Conservation (phyloP, 306 rosid genomes). For the Rosa lucieae region DNA sequence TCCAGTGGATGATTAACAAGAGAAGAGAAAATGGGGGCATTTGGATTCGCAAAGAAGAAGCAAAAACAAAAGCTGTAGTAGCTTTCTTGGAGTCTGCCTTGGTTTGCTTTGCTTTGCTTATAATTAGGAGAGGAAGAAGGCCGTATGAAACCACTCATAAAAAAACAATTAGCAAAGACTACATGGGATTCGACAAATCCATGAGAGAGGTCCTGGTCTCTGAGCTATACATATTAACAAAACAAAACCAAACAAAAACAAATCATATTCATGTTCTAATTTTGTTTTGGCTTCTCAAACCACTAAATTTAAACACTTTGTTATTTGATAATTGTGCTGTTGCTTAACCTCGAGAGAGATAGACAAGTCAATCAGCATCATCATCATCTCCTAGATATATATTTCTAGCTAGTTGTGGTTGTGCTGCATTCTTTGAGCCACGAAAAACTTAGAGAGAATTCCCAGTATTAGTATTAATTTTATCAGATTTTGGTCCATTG, state of each 20-base stretch:
- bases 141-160: slow-evolving; percentile 32
- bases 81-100: slow-evolving; percentile 22
- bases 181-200: slow-evolving; percentile 50
- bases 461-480: slow-evolving; percentile 7
- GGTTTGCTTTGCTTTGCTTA: not conserved
- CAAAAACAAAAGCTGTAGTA: not conserved
- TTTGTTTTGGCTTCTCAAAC: slow-evolving; percentile 32
- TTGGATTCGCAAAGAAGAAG: slow-evolving; percentile 21
- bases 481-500: slow-evolving; percentile 21
- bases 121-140: slow-evolving; percentile 1
- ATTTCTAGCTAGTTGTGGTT: not conserved
- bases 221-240: slow-evolving; percentile 17
- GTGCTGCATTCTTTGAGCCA: slow-evolving; percentile 58
- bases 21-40: slow-evolving; percentile 14
- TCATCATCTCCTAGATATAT: slow-evolving; percentile 37
- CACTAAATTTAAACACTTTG: slow-evolving; percentile 6
- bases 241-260: not conserved
- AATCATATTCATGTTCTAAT: not conserved
- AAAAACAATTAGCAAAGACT: slow-evolving; percentile 31
- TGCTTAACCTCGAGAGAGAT: slow-evolving; percentile 7
- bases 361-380: slow-evolving; percentile 40
- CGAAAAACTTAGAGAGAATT: slow-evolving; percentile 37
- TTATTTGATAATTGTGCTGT: slow-evolving; percentile 20
- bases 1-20: slow-evolving; percentile 9
- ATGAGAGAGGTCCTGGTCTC: slow-evolving; percentile 13